Conservation (phyloP, 1,284 basidiomycete species). For the Pseudozyma sp. region DNA sequence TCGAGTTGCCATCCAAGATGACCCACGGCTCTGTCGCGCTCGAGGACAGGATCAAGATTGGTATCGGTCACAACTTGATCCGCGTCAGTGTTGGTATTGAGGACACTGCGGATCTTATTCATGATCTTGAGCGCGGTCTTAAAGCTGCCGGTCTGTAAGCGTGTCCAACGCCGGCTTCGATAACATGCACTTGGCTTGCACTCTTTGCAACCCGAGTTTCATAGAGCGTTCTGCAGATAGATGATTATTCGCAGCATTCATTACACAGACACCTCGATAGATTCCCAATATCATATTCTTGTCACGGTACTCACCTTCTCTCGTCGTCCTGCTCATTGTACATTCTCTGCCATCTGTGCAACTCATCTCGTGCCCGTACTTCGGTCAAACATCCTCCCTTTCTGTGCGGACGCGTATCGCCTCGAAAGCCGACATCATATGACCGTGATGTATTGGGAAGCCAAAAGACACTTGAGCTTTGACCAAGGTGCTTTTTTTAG, state of each 20-base stretch:
- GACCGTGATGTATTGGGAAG: background rate
- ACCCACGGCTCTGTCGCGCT: conserved; percentile 78
- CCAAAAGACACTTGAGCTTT: background rate
- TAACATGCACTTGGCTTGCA: background rate
- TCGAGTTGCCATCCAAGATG: conserved; percentile 74
- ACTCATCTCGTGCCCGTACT: background rate
- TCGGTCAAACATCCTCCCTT: background rate
- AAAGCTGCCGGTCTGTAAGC: conserved; percentile 50
- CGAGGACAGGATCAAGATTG: conserved; percentile 69
- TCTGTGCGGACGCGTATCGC: background rate
- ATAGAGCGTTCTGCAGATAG: conserved; percentile 15
- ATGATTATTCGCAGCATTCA: background rate
- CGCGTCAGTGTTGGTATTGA: conserved; percentile 89
- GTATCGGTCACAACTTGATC: conserved; percentile 82
- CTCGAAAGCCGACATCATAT: no score
- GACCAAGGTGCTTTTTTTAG: conserved; percentile 2
- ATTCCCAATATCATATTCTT: conserved; percentile 1
- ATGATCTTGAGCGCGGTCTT: conserved; percentile 80
- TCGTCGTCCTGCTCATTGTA: conserved; percentile 3
- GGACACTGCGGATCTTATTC: conserved; percentile 83
- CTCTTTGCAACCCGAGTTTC: background rate
- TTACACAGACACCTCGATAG: conserved; percentile 5
- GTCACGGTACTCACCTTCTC: background rate
- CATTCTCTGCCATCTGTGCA: conserved; percentile 1
- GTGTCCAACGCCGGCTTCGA: background rate